phyloP scores from a whole-genome alignment of 495 filamentous ascomycete genomes.

The Penicillium desertorum region DNA sequence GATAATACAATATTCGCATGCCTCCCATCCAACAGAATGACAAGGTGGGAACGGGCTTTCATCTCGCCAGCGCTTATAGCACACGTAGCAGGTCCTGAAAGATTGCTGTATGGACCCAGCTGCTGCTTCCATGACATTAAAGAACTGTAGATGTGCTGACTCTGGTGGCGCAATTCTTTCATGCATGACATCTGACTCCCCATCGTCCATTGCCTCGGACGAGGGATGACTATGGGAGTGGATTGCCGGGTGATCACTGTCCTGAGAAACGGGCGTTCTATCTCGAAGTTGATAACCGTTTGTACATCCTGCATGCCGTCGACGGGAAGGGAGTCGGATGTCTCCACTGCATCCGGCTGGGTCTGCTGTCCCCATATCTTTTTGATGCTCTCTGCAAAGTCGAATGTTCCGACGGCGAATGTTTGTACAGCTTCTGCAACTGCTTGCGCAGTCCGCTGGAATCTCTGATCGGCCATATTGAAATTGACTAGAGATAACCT shows the following conservation, averaged over 20 bases:
- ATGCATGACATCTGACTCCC: not conserved
- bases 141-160: not conserved
- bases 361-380: too few species aligned
- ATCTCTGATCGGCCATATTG: too few species aligned
- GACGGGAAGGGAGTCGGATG: not conserved
- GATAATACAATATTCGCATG: not conserved
- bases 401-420: too few species aligned
- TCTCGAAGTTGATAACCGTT: not conserved
- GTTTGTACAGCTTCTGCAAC: too few species aligned
- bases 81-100: not conserved
- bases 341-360: not conserved
- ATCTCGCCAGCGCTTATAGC: not conserved
- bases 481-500: too few species aligned
- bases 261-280: not conserved
- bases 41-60: not conserved
- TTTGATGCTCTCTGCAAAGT: too few species aligned
- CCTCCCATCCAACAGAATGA: not conserved
- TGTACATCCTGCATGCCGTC: not conserved
- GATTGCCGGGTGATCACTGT: not conserved
- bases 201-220: not conserved
- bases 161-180: not conserved
- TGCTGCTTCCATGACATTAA: not conserved
- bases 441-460: too few species aligned
- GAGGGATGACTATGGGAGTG: not conserved
- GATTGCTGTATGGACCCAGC: not conserved